Evolutionary conservation across 1,284 basidiomycete species (phyloP).

Genomic region (Melampsora larici-populina): DNA sequence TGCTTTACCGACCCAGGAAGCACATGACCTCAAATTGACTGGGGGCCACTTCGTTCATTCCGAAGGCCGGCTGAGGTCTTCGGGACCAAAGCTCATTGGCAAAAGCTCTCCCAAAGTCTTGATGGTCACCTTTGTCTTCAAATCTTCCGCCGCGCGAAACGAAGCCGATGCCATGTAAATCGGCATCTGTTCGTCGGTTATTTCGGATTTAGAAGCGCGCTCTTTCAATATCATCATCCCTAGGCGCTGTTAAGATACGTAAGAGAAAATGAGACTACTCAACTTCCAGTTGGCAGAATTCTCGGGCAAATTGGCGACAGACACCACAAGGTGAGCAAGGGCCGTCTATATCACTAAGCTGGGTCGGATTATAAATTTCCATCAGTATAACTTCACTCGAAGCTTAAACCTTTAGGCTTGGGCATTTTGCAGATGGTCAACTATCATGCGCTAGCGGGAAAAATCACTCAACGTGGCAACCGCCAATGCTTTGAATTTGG

Average conservation of each 20-base stretch:
- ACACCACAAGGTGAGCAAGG: conserved; percentile 42
- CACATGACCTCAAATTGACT: too few species aligned
- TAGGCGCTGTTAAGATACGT: not conserved
- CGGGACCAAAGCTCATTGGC: conserved; percentile 43
- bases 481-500: conserved; percentile 39
- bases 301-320: conserved; percentile 41
- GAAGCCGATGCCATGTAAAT: conserved; percentile 36
- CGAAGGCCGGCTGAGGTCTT: conserved; percentile 7
- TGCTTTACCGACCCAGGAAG: too few species aligned
- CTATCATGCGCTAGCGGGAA: not conserved
- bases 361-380: too few species aligned
- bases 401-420: not conserved
- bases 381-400: not conserved
- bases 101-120: conserved; percentile 36
- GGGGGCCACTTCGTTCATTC: too few species aligned
- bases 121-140: conserved; percentile 16
- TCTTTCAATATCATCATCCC: not conserved
- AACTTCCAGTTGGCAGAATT: conserved; percentile 43
- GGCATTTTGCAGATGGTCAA: not conserved
- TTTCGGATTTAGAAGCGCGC: not conserved
- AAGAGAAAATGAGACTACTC: conserved; percentile 4
- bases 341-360: conserved; percentile 35
- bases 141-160: conserved; percentile 14
- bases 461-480: conserved; percentile 22
- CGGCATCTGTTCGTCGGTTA: conserved; percentile 13